Evolutionary conservation across 495 filamentous ascomycete genomes (phyloP), one percentile per base, ranked within the genome.

Genomic region (Clavariopsis aquatica): DNA sequence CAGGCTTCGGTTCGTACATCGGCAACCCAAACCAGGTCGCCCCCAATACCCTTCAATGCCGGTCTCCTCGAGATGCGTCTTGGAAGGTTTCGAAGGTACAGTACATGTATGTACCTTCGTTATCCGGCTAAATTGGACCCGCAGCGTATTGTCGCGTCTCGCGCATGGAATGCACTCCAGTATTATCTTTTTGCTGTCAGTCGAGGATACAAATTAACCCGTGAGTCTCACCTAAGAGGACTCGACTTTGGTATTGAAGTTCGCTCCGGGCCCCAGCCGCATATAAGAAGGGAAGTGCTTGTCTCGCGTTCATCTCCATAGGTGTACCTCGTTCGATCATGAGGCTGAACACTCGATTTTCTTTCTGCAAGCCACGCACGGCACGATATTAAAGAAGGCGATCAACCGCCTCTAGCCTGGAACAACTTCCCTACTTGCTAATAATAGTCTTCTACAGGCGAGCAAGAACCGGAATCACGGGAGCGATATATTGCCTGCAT

Each of bases 101-200:
- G n/a, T n/a, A n/a, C n/a, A n/a, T n/a, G n/a, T n/a, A n/a, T n/a
- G n/a, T n/a, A n/a, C n/a, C 28, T 53, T 26, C 55, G 47, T 65
- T 65, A 65, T 65, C 62, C 62, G 62, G 62, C 55, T 65, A 65
- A 65, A 59, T 58, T 17, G n/a, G 7, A 17, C 27, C 8, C 13
- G 28, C 17, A 22, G 36, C 55, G 9, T 27, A 36, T 58, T 58
- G 49, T 58, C 55, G 55, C 55, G 41, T 41, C 31, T 53, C 6
- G 28, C n/a, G 38, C 13, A 43, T 17, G 13, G n/a, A 34, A 41
- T 41, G 52, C 20, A 24, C 29, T 12, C 19, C 51, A 28, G 28
- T 34, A 2, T 10, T 56, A 38, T 38, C 28, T 38, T 55, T 28
- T 24, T 5, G 20, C 29, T 41, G 19, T 41, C 52, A 29, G 24